phyloP scores from a whole-genome alignment of 345 rosid species.

The Eucalyptus virginea region DNA sequence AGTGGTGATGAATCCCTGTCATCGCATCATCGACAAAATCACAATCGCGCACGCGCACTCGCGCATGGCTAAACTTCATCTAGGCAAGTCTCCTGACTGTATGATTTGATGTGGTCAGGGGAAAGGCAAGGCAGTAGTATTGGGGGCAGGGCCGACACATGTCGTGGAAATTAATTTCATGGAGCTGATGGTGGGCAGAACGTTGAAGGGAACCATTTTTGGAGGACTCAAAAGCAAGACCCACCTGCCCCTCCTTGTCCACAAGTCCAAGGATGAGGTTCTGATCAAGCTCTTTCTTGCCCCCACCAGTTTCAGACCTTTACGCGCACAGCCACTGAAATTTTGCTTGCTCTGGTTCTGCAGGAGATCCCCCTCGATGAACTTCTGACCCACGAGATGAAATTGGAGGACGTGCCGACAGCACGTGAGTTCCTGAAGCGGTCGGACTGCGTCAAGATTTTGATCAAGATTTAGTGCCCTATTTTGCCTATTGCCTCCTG shows the following conservation, averaged over 20 bases:
- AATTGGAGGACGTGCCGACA: not conserved
- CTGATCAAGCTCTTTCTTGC: not conserved
- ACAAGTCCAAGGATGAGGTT: not conserved
- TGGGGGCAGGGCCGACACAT: conserved; percentile 9
- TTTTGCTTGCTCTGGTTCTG: not conserved
- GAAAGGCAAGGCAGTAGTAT: conserved; percentile 23
- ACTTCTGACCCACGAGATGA: not conserved
- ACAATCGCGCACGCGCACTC: not conserved
- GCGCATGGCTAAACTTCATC: not conserved
- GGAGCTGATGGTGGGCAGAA: not conserved
- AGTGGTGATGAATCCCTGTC: conserved; percentile 1
- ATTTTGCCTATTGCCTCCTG: not conserved
- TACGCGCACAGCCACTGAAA: not conserved
- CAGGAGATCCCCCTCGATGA: not conserved
- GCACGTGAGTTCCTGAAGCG: not conserved
- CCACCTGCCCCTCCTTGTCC: not conserved
- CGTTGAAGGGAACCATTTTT: not conserved
- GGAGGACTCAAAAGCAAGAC: not conserved
- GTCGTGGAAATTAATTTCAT: not conserved
- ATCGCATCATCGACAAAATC: not conserved
- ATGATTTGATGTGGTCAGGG: conserved; percentile 9
- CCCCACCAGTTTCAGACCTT: not conserved
- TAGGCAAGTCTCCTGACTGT: not conserved
- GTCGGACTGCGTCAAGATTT: not conserved
- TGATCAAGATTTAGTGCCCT: not conserved